Base-by-base conservation (phyloP, 2,329 filamentous ascomycete genomes). In the Cladosporium sp. region DNA sequence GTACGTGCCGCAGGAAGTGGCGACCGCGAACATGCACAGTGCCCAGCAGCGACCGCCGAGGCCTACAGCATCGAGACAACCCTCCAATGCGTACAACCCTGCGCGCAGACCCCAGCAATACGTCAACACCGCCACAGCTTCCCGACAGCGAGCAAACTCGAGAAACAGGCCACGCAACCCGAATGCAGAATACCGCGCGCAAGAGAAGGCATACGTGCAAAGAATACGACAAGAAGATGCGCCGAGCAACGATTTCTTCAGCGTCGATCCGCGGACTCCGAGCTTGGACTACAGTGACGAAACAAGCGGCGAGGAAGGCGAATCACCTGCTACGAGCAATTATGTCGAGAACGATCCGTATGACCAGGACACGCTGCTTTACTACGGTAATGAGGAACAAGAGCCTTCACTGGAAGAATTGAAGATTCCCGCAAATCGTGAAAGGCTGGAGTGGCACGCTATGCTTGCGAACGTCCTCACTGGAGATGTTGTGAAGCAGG, bases 381-480 rank as follows among this genome's bases (percentile, higher is more conserved):
- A 97, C 73, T 93, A 96, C 75, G 91, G 92, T 66, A 93, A 94
- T 73, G 92, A 97, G 73, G 90, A 95, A 70, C 86, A 92, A 70
- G 91, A 95, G 72, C 93, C 93, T 0, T 95, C 92, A 3, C 85
- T 92, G 28, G 95, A 98, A 73, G 95, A 99, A 77, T 79, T 98
- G 62, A 90, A 91, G 77, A 91, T 97, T 72, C 91, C 93, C 0
- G 88, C 89, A 69, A 97, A 93, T 74, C 86, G 93, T 67, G 95
- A 98, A 78, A 85, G 94, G 53, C 83, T 99, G 28, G 95, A 99
- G 79, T 99, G 95, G 95, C 93, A 99, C 79, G 92, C 92, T 3
- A 99, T 99, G 95, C 81, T 99, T 65, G 92, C 94, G 67, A 96
- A 94, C 16, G 95, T 99, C 4, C 81, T 99, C 70, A 97, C 93